Evolutionary conservation across 192 early-diverging fungal species (phyloP), one percentile per base, ranked within the genome.

Genomic region (Entomortierella lignicola): DNA sequence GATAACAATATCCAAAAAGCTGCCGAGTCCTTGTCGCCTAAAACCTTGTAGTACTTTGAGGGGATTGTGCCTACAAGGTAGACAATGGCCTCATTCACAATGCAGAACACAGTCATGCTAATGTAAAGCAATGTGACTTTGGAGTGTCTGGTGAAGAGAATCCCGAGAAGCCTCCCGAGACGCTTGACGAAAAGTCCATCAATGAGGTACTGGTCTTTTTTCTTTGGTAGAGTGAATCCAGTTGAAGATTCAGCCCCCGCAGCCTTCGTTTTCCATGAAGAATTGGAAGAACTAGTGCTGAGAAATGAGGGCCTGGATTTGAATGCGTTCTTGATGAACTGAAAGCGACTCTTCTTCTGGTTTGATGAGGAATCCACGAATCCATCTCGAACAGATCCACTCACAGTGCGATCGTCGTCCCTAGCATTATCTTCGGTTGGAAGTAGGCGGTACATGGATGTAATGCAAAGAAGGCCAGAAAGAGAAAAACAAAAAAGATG

Each of bases 31-130:
- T 88, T 88, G 63, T 88, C 84, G 7, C 85, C 89, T 47, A 97
- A 82, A 12, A 93, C 88, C 10, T 81, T 72, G 83, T 93, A 97
- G 80, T 93, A 96, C 61, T 87, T 72, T 21, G 92, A 91, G 0
- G 94, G 89, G 52, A 91, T 75, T 11, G 83, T 82, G 21, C 95
- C 95, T 8, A 91, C 88, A 69, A 72, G 91, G 66, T 94, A 96
- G 2, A 90, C 85, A 11, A 86, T 21, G 2, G 83, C 70, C 62
- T 93, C 87, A 48, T 85, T 84, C 20, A 73, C 37, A 56, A 68
- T 66, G 54, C 80, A 72, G 30, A 85, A 55, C 10, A 63, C 7
- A 2, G 89, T 68, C 64, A 91, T 82, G 15, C 51, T 52, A 0
- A 83, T 34, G 42, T 84, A 90, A 25, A 86, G 60, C 79, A 66